A percentile compares a stretch with the other conserved stretches of the same genome.
These are phyloP conservation scores for Didymella segeticola DNA, from an alignment of 2,329 filamentous ascomycete species.

Conservation along the genomic window DNA sequence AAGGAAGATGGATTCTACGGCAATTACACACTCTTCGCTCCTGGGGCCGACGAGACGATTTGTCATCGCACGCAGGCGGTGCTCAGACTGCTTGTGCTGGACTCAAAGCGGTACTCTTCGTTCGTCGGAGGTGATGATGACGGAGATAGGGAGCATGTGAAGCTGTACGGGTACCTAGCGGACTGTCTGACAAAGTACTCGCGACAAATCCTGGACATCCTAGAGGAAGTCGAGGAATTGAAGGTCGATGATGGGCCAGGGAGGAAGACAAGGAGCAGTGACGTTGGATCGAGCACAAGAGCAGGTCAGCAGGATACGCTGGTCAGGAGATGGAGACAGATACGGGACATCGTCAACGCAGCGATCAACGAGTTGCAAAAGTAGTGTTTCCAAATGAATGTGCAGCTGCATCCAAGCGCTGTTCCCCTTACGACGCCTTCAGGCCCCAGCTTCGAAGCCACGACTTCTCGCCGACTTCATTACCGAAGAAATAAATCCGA, in stretches of 20 bases:
- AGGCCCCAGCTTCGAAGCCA: background rate
- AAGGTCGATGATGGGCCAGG: constrained; percentile 27
- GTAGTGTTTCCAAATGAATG: background rate
- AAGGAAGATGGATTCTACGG: constrained; percentile 54
- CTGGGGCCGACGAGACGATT: constrained; percentile 36
- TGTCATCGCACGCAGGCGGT: constrained; percentile 57
- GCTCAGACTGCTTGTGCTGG: constrained; percentile 45
- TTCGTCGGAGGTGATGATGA: constrained; percentile 44
- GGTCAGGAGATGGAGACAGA: constrained; percentile 49
- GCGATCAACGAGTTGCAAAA: constrained; percentile 20
- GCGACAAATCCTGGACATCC: constrained; percentile 33
- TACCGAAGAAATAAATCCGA: background rate
- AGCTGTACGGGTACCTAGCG: constrained; percentile 49
- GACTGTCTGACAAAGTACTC: constrained; percentile 39
- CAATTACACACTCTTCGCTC: constrained; percentile 33
- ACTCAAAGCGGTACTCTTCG: constrained; percentile 36
- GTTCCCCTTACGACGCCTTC: background rate
- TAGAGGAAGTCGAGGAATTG: constrained; percentile 36
- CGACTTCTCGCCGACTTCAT: background rate
- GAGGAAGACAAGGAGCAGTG: background rate
- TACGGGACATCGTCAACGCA: constrained; percentile 32
- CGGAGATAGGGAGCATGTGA: constrained; percentile 43
- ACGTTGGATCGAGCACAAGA: background rate
- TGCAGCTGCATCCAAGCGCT: background rate
- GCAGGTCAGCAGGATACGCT: constrained; percentile 33